Base-by-base conservation (phyloP, 768 basidiomycete genomes). In the Leccinum variicolor region DNA sequence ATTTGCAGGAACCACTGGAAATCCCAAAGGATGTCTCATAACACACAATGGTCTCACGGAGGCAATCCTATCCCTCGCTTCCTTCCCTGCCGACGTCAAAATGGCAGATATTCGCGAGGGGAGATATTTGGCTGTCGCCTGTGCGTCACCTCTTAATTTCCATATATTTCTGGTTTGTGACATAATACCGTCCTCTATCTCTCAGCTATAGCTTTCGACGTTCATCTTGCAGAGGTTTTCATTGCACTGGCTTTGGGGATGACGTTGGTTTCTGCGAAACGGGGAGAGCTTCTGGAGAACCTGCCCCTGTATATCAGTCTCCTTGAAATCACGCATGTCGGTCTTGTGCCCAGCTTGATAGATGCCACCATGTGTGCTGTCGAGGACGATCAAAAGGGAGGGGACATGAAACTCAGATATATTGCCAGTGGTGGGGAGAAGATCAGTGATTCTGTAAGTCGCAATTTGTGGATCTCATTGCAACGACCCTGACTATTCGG, bases 391-490 rank as follows among this genome's bases (percentile, higher is more conserved):
- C 72, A 70, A 49, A 72, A 70, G n/a, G 67, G 69, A 21, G 64
- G 62, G 15, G 68, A 65, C 39, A 71, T 73, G 50, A 64, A 65
- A 21, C 66, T 82, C 29, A 69, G 75, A 21, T 82, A 75, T 56
- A 77, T 82, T 33, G 77, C 70, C 4, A 78, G 79, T 57, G 81
- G 81, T 13, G 81, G 81, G 3, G 81, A 82, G 66, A 82, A 82
- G 66, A 80, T 82, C 64, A 79, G 75, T 49, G 79, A 82, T 62
- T 70, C 77, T 19, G 80, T 81, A 55, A 58, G 76, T 66, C 34
- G n/a, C 5, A 8, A 53, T 46, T 45, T 34, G 23, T n/a, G n/a
- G 8, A 21, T 31, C 17, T 34, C 8, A 15, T 29, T 13, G 21
- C 14, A 55, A 52, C 14, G n/a, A 17, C 9, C 11, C 36, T 57